These are phyloP conservation scores for Dillenia suffruticosa DNA, from an alignment of 164 flowering plant genomes.

Conservation along the genomic window DNA sequence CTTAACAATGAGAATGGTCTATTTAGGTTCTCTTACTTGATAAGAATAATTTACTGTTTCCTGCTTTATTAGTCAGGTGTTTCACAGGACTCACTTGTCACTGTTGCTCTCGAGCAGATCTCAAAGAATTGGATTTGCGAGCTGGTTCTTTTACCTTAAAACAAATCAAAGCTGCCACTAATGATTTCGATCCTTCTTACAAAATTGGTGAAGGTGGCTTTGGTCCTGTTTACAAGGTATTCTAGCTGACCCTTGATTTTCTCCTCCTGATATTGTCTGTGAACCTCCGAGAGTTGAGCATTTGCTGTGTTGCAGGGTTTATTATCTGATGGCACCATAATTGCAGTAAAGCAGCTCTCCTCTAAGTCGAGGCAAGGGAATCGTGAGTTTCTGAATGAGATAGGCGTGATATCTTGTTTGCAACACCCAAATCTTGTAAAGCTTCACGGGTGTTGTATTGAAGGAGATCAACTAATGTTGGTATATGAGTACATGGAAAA, in stretches of 20 bases:
- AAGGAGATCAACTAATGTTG: constrained; percentile 43
- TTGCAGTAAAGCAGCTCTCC: constrained; percentile 69
- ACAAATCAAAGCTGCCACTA: constrained; percentile 53
- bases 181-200: constrained; percentile 44
- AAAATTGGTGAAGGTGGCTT: constrained; percentile 79
- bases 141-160: constrained; percentile 44
- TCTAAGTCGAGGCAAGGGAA: constrained; percentile 61
- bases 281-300: no score
- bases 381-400: constrained; percentile 65
- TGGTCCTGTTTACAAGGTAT: constrained; percentile 66
- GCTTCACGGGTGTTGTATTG: constrained; percentile 52
- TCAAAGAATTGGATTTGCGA: constrained; percentile 28
- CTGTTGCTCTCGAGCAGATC: constrained; percentile 13
- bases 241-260: neutral
- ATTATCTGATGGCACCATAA: constrained; percentile 41
- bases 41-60: no score
- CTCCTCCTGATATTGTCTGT: no score
- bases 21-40: no score
- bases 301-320: constrained; percentile 23
- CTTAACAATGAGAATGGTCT: no score
- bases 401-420: constrained; percentile 59
- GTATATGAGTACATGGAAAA: constrained; percentile 62
- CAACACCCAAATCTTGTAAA: constrained; percentile 62
- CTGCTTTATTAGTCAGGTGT: no score
- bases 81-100: no score